Evolutionary conservation across 176 grass and related monocot species (phyloP), one percentile per base, ranked within the genome.

Genomic region (Secale cereale): DNA sequence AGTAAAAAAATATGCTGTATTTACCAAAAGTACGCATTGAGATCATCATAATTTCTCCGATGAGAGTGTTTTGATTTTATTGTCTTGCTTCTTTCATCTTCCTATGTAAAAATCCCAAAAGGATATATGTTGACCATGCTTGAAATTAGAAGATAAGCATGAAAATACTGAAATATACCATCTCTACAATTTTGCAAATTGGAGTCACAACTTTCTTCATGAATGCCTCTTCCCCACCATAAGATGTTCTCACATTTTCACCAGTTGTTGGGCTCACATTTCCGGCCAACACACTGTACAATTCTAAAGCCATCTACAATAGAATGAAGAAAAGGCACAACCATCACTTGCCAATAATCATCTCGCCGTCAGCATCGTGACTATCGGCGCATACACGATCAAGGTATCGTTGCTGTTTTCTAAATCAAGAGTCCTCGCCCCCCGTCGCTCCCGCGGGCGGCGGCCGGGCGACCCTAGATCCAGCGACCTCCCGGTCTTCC

Each of bases 11-110:
- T 46, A 70, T 23, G 16, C 10, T 79, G 17, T 43, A 63, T 69
- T 87, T 93, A 98, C 95, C 95, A 98, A 82, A 98, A 98, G 46
- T 98, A 95, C 84, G 93, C 93, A 63, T 95, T 95, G 12, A 95
- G 83, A 90, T 98, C 95, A 89, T 98, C 93, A 23, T 98, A 98
- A 45, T 98, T 98, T 81, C 91, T 92, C 95, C 93, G 92, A 71
- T 89, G 91, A 16, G 87, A 92, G 87, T 95, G 91, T 65, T 98
- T 98, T 73, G 93, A 93, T 90, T 93, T 95, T 70, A 88, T 85
- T 67, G 14, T 87, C 73, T 87, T 88, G 77, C 93, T 87, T 83
- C 81, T 79, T 64, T 95, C 86, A 74, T 87, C 89, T 95, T 98
- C 95, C 95, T 98, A 87, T 63, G 79, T 27, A 78, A 41, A 80